phyloP scores from a whole-genome alignment of 176 grass and related monocot species.

The sorghum (Sorghum bicolor) region DNA sequence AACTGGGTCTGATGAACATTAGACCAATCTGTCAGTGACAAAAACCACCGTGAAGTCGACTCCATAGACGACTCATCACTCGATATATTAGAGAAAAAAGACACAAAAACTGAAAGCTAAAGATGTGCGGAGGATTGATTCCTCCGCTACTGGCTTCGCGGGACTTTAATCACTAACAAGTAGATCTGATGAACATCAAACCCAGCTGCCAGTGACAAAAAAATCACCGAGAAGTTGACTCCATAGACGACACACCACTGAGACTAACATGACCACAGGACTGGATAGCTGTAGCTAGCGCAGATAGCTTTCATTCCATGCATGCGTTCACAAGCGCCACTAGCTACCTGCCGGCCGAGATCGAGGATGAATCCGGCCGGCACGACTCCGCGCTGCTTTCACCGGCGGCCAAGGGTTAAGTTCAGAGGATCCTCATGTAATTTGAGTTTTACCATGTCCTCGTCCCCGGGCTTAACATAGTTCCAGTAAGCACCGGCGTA shows the following conservation, averaged over 20 bases:
- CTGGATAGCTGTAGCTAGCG: not conserved
- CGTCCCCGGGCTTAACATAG: not conserved
- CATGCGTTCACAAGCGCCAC: not conserved
- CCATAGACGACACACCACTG: no score
- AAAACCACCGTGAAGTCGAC: no score
- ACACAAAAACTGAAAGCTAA: not conserved
- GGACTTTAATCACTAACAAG: no score
- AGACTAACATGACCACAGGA: not conserved
- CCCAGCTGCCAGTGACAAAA: no score
- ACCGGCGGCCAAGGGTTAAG: not conserved
- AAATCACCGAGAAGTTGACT: no score
- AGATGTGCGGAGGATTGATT: not conserved
- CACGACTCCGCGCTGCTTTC: not conserved
- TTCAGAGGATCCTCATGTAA: not conserved
- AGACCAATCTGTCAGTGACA: no score
- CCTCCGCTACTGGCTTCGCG: no score
- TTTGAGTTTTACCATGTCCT: not conserved
- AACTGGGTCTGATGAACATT: no score
- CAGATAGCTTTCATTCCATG: not conserved
- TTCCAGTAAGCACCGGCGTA: not conserved
- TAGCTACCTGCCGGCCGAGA: not conserved
- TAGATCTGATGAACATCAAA: no score
- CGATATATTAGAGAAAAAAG: not conserved
- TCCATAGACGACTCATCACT: no score
- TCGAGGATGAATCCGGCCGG: not conserved